A percentile compares a stretch with the other conserved stretches of the same genome.
Evolutionary conservation across 2,329 filamentous ascomycete genomes (phyloP).

Genomic region (Diaporthe batatas): DNA sequence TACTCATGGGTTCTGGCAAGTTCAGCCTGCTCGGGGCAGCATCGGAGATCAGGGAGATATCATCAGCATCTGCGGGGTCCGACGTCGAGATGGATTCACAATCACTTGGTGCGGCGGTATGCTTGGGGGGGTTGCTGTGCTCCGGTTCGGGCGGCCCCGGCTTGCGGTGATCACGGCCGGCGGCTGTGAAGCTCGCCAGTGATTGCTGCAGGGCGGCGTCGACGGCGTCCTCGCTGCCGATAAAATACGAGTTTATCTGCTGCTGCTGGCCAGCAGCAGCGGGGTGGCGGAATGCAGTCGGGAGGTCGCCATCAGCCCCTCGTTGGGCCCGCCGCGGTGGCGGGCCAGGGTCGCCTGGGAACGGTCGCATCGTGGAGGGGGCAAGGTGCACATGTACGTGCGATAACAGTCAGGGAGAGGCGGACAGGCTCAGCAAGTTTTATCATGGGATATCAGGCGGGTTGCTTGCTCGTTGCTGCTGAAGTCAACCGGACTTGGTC

Average conservation of each 20-base stretch:
- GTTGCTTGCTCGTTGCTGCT: not conserved
- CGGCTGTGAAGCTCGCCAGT: slow-evolving; percentile 45
- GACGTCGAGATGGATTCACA: slow-evolving; percentile 33
- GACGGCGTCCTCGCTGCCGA: slow-evolving; percentile 64
- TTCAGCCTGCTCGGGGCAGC: slow-evolving; percentile 38
- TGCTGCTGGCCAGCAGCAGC: slow-evolving; percentile 47
- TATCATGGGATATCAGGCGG: slow-evolving; percentile 34
- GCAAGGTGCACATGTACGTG: slow-evolving; percentile 40
- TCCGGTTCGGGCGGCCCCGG: slow-evolving; percentile 25
- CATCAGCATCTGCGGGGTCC: slow-evolving; percentile 36
- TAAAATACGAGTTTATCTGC: slow-evolving; percentile 64
- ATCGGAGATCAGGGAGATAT: slow-evolving; percentile 41
- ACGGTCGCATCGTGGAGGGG: slow-evolving; percentile 56
- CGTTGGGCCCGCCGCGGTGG: slow-evolving; percentile 55
- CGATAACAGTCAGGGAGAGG: not conserved
- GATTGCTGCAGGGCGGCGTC: slow-evolving; percentile 55
- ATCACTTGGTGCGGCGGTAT: slow-evolving; percentile 32
- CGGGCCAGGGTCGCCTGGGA: slow-evolving; percentile 59
- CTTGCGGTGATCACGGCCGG: slow-evolving; percentile 53
- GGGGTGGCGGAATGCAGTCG: slow-evolving; percentile 49
- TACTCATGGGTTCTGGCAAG: slow-evolving; percentile 40
- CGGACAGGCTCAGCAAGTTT: slow-evolving; percentile 3
- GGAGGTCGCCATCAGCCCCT: slow-evolving; percentile 53
- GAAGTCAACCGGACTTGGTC: not conserved
- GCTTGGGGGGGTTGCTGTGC: slow-evolving; percentile 36